phyloP scores from a whole-genome alignment of 306 rosid species.

The Vachellia collinsii region DNA sequence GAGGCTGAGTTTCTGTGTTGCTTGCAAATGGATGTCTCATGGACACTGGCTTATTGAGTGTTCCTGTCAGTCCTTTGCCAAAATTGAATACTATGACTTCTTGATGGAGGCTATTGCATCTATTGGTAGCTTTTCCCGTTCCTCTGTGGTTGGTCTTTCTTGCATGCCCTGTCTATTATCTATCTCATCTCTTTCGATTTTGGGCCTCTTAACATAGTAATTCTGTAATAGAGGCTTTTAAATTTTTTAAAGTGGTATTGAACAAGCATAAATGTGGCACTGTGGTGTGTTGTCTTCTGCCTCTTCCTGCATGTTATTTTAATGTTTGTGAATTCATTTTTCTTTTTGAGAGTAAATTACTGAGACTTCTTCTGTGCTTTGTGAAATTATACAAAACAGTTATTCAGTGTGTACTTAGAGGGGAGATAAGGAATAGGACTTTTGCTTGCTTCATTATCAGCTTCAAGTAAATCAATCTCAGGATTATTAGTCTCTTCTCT shows the following conservation, averaged over 20 bases:
- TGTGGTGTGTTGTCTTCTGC: not conserved
- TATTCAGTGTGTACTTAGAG: not conserved
- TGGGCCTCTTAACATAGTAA: not conserved
- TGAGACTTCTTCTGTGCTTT: not conserved
- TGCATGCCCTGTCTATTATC: not conserved
- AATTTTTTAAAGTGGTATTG: not conserved
- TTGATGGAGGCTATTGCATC: not conserved
- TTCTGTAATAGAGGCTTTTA: not conserved
- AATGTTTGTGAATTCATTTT: not conserved
- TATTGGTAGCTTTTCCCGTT: not conserved
- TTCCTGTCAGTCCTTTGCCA: not conserved
- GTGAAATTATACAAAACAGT: not conserved
- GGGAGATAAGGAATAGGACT: not conserved
- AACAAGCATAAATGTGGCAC: not conserved
- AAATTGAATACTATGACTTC: not conserved
- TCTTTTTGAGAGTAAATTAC: not conserved
- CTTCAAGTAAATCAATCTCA: slow-evolving; percentile 7
- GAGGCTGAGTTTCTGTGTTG: not conserved
- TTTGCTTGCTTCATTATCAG: not conserved
- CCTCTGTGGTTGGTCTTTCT: not conserved
- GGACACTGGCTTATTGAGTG: not conserved
- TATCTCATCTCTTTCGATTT: not conserved
- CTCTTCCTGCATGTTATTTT: not conserved
- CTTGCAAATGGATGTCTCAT: not conserved
- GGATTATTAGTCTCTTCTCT: not conserved